Evolutionary conservation across 192 early-diverging fungal species (phyloP), one percentile per base, ranked within the genome.

Genomic region (Umbelopsis ramanniana): DNA sequence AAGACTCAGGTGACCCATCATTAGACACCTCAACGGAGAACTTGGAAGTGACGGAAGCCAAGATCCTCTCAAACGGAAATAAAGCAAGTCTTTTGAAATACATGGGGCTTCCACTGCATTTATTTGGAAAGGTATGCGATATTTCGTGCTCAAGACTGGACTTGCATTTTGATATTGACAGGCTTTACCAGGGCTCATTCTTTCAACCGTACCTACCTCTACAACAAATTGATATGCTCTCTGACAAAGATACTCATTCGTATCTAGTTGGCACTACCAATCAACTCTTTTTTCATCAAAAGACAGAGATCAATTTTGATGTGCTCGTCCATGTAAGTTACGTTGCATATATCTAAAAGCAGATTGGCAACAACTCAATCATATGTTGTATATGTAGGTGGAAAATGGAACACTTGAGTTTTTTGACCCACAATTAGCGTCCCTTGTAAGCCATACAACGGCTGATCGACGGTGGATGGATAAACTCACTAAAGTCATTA

Each of bases 151-250:
- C 37, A 52, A 15, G 21, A 12, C 5, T 23, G 19, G 2, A n/a
- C 26, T 37, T 63, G 6, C 48, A 50, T n/a, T 50, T 6, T 21
- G 46, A 15, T 1, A n/a, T n/a, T n/a, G 19, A 17, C 48, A n/a
- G 3, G 15, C 48, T 63, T 8, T 46, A 23, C 45, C 50, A 92
- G 88, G 92, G 90, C 2, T 87, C 84, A 0, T 93, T 93, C 66
- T 93, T 92, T 70, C 93, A 93, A 63, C 93, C 93, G 14, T 94
- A 94, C 73, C 83, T 94, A 63, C 93, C 93, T 15, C 75, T 94
- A 9, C 93, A 94, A 69, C 93, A 94, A 75, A 92, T 94, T 50
- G 91, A 94, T 60, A 90, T 94, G 22, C 60, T 94, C 4, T 88
- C 85, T 33, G 83, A 89, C 26, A 78, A 84, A 29, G 74, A 80